phyloP scores from a whole-genome alignment of 805 yeast genomes.

The Kazachstania psychrophila region DNA sequence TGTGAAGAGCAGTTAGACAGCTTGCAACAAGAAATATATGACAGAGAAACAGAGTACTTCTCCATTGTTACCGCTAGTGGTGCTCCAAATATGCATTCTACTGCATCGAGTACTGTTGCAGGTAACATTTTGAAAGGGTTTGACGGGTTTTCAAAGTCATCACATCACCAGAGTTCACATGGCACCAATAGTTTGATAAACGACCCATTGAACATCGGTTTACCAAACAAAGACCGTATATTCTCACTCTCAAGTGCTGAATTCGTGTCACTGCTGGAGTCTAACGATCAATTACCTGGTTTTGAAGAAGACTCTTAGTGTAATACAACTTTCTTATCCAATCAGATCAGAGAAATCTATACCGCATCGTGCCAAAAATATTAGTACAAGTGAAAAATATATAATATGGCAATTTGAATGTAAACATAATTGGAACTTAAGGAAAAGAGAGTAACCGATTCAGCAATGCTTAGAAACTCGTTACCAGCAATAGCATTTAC shows the following conservation, averaged over 20 bases:
- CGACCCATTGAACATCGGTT: constrained; percentile 1
- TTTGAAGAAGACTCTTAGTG: no score
- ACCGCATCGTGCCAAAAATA: neutral
- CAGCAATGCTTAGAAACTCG: no score
- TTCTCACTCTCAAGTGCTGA: constrained; percentile 69
- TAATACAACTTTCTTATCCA: no score
- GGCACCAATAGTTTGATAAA: constrained; percentile 17
- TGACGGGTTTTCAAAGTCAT: constrained; percentile 57
- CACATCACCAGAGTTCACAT: constrained; percentile 22
- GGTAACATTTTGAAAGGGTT: constrained; percentile 87
- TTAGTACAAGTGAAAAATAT: no score
- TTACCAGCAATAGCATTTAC: no score
- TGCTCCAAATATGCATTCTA: neutral
- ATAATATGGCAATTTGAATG: no score
- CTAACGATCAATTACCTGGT: constrained; percentile 12
- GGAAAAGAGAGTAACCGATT: no score
- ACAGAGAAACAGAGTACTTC: constrained; percentile 40
- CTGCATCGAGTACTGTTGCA: neutral
- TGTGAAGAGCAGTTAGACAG: constrained; percentile 54
- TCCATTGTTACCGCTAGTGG: constrained; percentile 4
- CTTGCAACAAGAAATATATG: constrained; percentile 71
- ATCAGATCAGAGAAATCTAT: neutral
- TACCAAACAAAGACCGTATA: constrained; percentile 52
- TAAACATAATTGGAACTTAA: no score
- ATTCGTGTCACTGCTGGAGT: constrained; percentile 53